Evolutionary conservation across 2,329 filamentous ascomycete genomes (phyloP).

Genomic region (Trichoderma polysporum): DNA sequence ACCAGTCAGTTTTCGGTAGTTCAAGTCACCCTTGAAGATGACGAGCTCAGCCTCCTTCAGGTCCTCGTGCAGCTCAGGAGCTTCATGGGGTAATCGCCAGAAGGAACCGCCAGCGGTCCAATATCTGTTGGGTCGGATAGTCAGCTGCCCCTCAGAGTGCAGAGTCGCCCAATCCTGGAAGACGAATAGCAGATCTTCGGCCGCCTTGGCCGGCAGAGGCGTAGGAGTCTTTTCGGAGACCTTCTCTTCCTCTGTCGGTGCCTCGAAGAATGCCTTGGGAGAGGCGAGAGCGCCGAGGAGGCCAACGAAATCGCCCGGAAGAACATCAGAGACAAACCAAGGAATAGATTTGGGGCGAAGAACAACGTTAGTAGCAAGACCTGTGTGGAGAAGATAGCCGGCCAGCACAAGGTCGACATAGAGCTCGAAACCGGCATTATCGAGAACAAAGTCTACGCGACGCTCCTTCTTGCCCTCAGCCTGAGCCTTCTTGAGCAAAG

Average conservation of each 20-base stretch:
- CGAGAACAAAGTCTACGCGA: constrained; percentile 88
- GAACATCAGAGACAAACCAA: constrained; percentile 97
- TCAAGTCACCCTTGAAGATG: constrained; percentile 95
- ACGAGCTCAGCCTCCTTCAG: constrained; percentile 81
- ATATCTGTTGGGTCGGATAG: constrained; percentile 81
- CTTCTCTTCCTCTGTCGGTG: constrained; percentile 66
- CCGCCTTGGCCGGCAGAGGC: constrained; percentile 66
- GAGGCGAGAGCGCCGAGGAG: constrained; percentile 77
- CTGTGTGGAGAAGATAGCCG: constrained; percentile 81
- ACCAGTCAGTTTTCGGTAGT: constrained; percentile 88
- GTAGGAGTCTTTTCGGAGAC: constrained; percentile 56
- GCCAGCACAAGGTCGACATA: constrained; percentile 93
- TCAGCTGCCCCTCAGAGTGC: constrained; percentile 80
- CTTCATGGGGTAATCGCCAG: constrained; percentile 76
- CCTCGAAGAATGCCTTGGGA: constrained; percentile 76
- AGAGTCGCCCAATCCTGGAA: constrained; percentile 79
- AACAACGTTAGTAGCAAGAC: constrained; percentile 81
- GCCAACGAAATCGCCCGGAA: constrained; percentile 81
- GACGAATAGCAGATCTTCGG: constrained; percentile 67
- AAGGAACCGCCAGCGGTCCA: constrained; percentile 89
- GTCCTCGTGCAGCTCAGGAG: constrained; percentile 69
- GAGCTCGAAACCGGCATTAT: constrained; percentile 96
- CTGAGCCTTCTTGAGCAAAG: constrained; percentile 64
- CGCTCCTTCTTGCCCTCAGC: constrained; percentile 64
- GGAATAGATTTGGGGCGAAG: constrained; percentile 93